These are phyloP conservation scores for Curvularia verruculosa DNA, from an alignment of 2,329 filamentous ascomycete genomes.

Conservation along the genomic window DNA sequence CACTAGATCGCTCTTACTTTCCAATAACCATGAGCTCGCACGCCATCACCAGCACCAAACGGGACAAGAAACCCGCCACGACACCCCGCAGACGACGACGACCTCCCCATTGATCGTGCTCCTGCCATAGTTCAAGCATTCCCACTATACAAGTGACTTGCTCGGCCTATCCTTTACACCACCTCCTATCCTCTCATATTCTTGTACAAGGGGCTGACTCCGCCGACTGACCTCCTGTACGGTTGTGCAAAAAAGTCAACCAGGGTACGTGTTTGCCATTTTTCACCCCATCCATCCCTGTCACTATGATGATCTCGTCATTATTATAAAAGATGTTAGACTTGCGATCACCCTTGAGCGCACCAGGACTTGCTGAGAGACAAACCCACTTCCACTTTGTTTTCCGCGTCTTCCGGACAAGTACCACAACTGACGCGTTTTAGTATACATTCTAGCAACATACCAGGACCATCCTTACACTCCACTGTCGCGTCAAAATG, in stretches of 20 bases:
- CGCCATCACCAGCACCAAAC: constrained; percentile 20
- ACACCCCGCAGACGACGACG: constrained; percentile 13
- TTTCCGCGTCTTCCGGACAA: constrained; percentile 20
- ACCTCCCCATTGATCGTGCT: constrained; percentile 6
- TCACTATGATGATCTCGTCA: constrained; percentile 46
- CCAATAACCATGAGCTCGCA: constrained; percentile 36
- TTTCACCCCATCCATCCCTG: constrained; percentile 1
- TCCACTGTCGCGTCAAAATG: constrained; percentile 46
- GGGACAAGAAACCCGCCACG: constrained; percentile 21
- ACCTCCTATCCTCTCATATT: constrained; percentile 3
- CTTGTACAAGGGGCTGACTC: constrained; percentile 8
- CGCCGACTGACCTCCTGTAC: constrained; percentile 9
- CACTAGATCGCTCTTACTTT: constrained; percentile 32
- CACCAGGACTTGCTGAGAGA: constrained; percentile 46
- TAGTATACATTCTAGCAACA: constrained; percentile 13
- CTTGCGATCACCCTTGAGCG: constrained; percentile 49
- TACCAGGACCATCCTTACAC: background rate
- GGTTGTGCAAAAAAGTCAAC: background rate
- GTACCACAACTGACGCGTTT: constrained; percentile 31
- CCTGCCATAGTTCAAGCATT: constrained; percentile 9
- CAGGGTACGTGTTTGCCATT: constrained; percentile 24
- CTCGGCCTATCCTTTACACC: constrained; percentile 17
- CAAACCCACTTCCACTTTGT: constrained; percentile 22
- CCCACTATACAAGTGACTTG: constrained; percentile 15
- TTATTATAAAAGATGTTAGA: constrained; percentile 49